Evolutionary conservation across 2,329 filamentous ascomycete genomes (phyloP).

Genomic region (Colletotrichum chrysophilum): DNA sequence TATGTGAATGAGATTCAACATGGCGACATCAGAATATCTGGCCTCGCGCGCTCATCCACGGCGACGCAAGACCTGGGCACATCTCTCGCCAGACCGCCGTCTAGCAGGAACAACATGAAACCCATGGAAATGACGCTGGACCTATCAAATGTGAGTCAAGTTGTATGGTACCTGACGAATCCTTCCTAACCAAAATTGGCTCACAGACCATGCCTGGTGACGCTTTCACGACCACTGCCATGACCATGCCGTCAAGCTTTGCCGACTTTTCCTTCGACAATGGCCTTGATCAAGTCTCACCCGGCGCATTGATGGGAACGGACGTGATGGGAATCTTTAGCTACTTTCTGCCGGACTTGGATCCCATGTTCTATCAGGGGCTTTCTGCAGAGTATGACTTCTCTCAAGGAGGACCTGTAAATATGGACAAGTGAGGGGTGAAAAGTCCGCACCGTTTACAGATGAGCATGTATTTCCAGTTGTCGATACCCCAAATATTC

Average conservation of each 20-base stretch:
- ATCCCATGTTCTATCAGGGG: conserved; percentile 25
- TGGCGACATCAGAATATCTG: not conserved
- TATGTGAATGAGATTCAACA: conserved; percentile 34
- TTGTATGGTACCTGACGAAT: not conserved
- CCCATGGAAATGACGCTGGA: not conserved
- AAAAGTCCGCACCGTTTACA: not conserved
- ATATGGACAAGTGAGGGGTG: not conserved
- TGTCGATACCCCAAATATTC: not conserved
- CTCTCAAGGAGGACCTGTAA: not conserved
- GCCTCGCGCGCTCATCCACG: not conserved
- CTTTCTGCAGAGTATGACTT: not conserved
- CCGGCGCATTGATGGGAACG: conserved; percentile 21
- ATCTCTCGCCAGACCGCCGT: not conserved
- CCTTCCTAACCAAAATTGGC: not conserved
- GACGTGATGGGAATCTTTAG: conserved; percentile 31
- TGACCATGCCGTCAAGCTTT: not conserved
- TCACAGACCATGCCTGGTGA: not conserved
- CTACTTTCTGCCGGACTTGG: conserved; percentile 26
- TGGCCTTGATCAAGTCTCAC: not conserved
- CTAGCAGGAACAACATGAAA: not conserved
- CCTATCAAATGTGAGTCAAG: not conserved
- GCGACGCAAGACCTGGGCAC: not conserved
- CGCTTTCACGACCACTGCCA: not conserved
- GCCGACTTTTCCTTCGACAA: conserved; percentile 22
- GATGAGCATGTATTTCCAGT: not conserved